A percentile compares a stretch with the other conserved stretches of the same genome.
phyloP scores from a whole-genome alignment of 495 filamentous ascomycete genomes.

The Elaphomyces granulatus region DNA sequence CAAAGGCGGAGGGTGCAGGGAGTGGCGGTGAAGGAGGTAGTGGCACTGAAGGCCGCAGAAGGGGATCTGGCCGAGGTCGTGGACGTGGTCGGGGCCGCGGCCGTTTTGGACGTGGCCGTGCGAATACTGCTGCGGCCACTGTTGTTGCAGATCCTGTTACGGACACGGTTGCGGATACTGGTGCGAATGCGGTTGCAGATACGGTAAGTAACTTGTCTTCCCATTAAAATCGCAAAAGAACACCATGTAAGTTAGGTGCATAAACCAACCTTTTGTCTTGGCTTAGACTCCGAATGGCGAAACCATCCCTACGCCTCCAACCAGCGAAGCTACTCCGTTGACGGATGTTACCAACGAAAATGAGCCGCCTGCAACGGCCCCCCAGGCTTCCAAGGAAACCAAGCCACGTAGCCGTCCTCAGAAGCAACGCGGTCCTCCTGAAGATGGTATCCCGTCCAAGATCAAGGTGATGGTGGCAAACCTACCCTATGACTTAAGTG shows the following conservation, averaged over 20 bases:
- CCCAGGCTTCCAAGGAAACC: constrained; percentile 29
- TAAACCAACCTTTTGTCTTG: too few relatives aligned
- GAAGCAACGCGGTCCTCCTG: constrained; percentile 80
- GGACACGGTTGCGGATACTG: too few relatives aligned
- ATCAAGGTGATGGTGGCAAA: constrained; percentile 99
- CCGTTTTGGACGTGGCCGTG: constrained; percentile 42
- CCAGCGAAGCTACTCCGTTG: constrained; percentile 40
- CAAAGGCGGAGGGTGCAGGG: constrained; percentile 55
- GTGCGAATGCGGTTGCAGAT: too few relatives aligned
- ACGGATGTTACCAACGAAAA: constrained; percentile 48
- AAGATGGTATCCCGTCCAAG: constrained; percentile 96
- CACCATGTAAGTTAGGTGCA: too few relatives aligned
- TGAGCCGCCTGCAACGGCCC: constrained; percentile 27
- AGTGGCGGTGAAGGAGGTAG: constrained; percentile 53
- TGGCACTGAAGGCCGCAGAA: constrained; percentile 63
- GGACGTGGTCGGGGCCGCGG: constrained; percentile 63
- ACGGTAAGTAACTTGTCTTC: not conserved
- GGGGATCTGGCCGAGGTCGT: constrained; percentile 60
- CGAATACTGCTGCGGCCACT: constrained; percentile 1
- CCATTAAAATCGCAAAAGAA: too few relatives aligned
- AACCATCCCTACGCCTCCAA: constrained; percentile 25
- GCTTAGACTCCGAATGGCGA: too few relatives aligned
- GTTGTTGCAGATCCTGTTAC: not conserved
- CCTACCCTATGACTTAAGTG: constrained; percentile 90
- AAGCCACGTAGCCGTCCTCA: constrained; percentile 36